Evolutionary conservation across 108 stramenopile genomes (phyloP), one percentile per base, ranked within the genome.

Genomic region (Stephanodiscus minutulus): DNA sequence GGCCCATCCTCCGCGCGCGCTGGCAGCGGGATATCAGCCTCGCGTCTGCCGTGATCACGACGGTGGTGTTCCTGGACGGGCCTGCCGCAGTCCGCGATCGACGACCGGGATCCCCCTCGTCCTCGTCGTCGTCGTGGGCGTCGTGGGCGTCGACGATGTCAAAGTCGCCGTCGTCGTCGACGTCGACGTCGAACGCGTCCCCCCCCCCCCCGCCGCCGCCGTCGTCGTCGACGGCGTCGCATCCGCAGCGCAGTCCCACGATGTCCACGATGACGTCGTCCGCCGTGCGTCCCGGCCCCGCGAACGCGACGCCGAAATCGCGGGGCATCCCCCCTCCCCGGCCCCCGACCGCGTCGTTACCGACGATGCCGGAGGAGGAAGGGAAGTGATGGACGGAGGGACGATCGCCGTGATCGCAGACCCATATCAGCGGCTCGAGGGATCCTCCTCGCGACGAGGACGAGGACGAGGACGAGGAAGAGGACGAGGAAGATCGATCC

Each of bases 231-330:
- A 52, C 29, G 11, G 43, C 37, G 7, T n/a, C 35, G 35, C 29
- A 25, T 7, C 66, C 61, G 22, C 79, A 80, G 36, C 79, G 79
- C 28, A 69, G 37, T 11, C 63, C 47, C 1, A 80, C 79, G 15
- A 80, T 47, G 25, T 74, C 73, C 27, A 87, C 90, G 49, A 91
- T 85, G n/a, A 91, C 81, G 79, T 91, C 90, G 70, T 91, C 90
- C 0, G 90, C 90, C 0, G 86, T 88, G 50, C 70, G 62, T 37
- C 37, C 53, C 18, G 73, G 77, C 10, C 87, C 87, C 1, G 86
- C 75, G 76, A 91, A 88, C 3, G 81, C 76, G 7, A 63, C 61
- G 15, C 79, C 79, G 70, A 80, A 71, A 61, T 78, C 71, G 33
- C 66, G 68, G 43, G 77, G 77, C 69, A 78, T 70, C 57, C 41